phyloP scores from a whole-genome alignment of 371 early-diverging fungal species.

The Haplosporangium sp. region DNA sequence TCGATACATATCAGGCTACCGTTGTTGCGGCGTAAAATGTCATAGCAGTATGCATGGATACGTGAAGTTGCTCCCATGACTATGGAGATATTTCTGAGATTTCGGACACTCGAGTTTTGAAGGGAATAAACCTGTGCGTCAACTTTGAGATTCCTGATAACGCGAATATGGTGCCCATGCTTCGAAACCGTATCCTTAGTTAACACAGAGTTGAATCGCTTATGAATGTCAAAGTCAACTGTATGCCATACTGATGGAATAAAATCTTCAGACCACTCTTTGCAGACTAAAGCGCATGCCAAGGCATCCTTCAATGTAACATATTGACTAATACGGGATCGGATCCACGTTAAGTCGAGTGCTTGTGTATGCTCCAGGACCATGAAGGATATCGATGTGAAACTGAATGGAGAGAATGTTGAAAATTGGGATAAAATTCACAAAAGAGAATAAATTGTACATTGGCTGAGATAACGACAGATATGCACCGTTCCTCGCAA shows the following conservation, averaged over 20 bases:
- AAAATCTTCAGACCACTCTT: constrained; percentile 5
- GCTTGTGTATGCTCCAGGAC: too few relatives aligned
- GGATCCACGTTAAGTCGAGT: too few relatives aligned
- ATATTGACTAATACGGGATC: not conserved
- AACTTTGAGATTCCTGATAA: not conserved
- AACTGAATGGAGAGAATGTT: too few relatives aligned
- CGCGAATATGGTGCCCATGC: not conserved
- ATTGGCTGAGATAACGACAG: too few relatives aligned
- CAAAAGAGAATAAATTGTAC: too few relatives aligned
- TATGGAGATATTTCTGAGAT: not conserved
- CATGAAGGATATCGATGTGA: too few relatives aligned
- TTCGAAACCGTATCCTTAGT: not conserved
- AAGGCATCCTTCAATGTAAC: not conserved
- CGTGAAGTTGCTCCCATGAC: too few relatives aligned
- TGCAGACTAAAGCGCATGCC: constrained; percentile 8
- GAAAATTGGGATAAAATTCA: too few relatives aligned
- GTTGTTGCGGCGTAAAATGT: constrained; percentile 7
- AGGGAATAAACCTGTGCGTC: too few relatives aligned
- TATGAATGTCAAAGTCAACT: constrained; percentile 9
- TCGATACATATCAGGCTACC: not conserved
- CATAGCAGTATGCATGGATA: not conserved
- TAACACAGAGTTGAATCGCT: not conserved
- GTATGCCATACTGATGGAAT: constrained; percentile 16
- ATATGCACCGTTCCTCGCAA: too few relatives aligned
- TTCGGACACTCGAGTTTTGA: not conserved